Conservation (phyloP, 2,329 filamentous ascomycete species). For the Colletotrichum sp. region DNA sequence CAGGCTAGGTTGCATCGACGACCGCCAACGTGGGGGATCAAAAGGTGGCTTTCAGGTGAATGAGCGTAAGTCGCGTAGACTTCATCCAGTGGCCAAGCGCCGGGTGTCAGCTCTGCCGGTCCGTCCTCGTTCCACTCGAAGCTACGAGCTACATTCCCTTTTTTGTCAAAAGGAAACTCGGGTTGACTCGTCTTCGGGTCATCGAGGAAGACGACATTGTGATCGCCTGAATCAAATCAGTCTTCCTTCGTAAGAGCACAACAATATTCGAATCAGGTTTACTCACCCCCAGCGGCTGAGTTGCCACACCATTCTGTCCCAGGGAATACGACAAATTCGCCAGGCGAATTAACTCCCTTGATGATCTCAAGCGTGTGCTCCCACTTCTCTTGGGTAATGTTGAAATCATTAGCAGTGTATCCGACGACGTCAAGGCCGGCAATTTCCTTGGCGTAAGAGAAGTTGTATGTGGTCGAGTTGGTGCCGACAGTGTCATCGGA, state of each 20-base stretch:
- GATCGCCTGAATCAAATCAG: slow-evolving; percentile 25
- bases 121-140: slow-evolving; percentile 42
- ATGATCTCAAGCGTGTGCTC: slow-evolving; percentile 30
- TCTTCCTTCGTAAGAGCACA: neutral
- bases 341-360: slow-evolving; percentile 25
- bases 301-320: slow-evolving; percentile 41
- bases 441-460: slow-evolving; percentile 37
- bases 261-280: neutral
- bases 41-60: slow-evolving; percentile 30
- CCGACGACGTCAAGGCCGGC: slow-evolving; percentile 40
- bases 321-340: slow-evolving; percentile 33
- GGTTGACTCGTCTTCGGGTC: slow-evolving; percentile 25
- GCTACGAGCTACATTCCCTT: slow-evolving; percentile 36
- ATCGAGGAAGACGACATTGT: slow-evolving; percentile 39
- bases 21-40: slow-evolving; percentile 41
- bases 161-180: slow-evolving; percentile 34
- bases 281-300: slow-evolving; percentile 29
- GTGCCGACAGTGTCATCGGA: slow-evolving; percentile 42
- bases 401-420: slow-evolving; percentile 43
- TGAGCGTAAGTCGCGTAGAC: slow-evolving; percentile 40
- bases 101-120: slow-evolving; percentile 31
- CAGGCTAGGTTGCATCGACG: slow-evolving; percentile 36
- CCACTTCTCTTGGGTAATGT: slow-evolving; percentile 37
- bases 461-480: slow-evolving; percentile 38
- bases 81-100: slow-evolving; percentile 40